These are phyloP conservation scores for Zoysia japonica DNA, from an alignment of 176 grass and related monocot genomes.

Conservation along the genomic window DNA sequence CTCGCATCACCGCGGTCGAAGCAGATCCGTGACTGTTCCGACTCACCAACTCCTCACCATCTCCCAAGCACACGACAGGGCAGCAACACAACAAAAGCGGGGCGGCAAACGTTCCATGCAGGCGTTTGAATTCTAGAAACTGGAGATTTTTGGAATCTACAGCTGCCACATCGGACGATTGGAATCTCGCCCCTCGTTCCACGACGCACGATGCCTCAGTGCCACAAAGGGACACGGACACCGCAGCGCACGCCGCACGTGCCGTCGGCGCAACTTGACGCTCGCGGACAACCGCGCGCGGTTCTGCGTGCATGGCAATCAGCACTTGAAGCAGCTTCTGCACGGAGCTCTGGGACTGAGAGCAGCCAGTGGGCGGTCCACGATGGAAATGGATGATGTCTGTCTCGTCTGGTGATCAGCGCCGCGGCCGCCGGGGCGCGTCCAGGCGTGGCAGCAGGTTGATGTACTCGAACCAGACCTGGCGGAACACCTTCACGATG, in stretches of 20 bases:
- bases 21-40: neutral
- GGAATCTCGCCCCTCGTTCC: neutral
- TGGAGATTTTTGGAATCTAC: conserved; percentile 32
- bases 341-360: neutral
- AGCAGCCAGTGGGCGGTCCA: neutral
- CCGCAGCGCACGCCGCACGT: neutral
- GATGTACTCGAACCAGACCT: conserved; percentile 68
- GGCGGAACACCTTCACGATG: conserved; percentile 84
- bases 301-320: neutral
- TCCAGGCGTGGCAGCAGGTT: conserved; percentile 22
- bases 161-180: conserved; percentile 2
- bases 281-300: neutral
- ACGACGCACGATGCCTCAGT: too few species aligned
- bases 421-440: neutral
- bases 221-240: too few species aligned
- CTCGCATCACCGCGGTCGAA: neutral
- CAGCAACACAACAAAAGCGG: neutral
- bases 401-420: neutral
- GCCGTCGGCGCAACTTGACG: conserved; percentile 19
- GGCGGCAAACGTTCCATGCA: neutral
- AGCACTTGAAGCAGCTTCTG: neutral
- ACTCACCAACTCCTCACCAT: neutral
- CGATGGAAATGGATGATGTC: neutral
- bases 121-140: conserved; percentile 43
- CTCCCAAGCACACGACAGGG: neutral